Evolutionary conservation across 768 basidiomycete genomes (phyloP), one percentile per base, ranked within the genome.

Genomic region (Suillus placidus): DNA sequence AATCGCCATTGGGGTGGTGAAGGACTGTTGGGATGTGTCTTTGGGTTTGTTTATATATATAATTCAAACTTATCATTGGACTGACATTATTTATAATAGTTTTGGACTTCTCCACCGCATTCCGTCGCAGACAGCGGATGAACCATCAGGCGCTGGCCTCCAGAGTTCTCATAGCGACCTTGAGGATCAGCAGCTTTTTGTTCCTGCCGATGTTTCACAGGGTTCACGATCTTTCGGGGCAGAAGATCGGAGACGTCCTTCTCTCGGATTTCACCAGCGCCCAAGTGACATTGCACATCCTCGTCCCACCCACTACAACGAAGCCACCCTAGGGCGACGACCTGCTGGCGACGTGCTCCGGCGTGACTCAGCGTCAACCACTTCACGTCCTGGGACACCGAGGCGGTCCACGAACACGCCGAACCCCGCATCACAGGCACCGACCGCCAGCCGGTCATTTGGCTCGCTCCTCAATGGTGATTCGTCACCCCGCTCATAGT

Each of bases 1-100:
- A 98, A 98, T 77, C 85, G 95, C 57, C 93, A 97, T 70, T 98
- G 97, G 96, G 97, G 97, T 54, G 97, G 97, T 7, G 96, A 96
- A 74, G 96, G 97, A 0, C 82, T 99, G 34, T 82, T 99, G 14
- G 97, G 97, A 49, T 98, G 96, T 71, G 91, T 98, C 35, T 97
- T 99, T 55, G 97, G 97, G 90, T 97, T 75, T 65, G 89, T 82
- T 51, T 64, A 38, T 32, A 51, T 52, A 47, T 52, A 37, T 54
- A 20, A 34, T 60, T 20, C 42, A 1, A 56, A 64, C 40, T 43
- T 47, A 45, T 38, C 49, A 18, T 37, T 34, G 61, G 35, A 62
- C 49, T 49, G 67, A 56, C 42, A 57, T 12, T 65, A 38, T 49
- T 60, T 49, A 58, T 55, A 49, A 40, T 67, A 95, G 94, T 2